Percentiles rank a stretch among this genome's conserved stretches.
These are phyloP conservation scores for Pezicula neosporulosa DNA, from an alignment of 2,329 filamentous ascomycete genomes.

Conservation along the genomic window DNA sequence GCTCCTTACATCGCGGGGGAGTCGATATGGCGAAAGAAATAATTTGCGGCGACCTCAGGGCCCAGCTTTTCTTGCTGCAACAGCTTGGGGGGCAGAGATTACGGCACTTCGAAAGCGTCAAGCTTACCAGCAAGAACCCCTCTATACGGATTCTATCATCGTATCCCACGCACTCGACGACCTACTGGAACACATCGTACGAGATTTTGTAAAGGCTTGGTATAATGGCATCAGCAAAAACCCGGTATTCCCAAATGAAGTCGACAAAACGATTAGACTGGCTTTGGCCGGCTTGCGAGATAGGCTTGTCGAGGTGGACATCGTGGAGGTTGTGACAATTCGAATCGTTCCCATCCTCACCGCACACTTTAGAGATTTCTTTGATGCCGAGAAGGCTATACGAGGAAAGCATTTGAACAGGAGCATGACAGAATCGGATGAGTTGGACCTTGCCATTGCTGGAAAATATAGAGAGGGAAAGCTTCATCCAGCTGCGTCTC, in stretches of 20 bases:
- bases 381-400: constrained; percentile 82
- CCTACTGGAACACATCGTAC: constrained; percentile 70
- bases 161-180: constrained; percentile 79
- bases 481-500: constrained; percentile 79
- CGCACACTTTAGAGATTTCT: constrained; percentile 83
- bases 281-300: constrained; percentile 71
- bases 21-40: constrained; percentile 35
- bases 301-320: constrained; percentile 70
- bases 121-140: constrained; percentile 62
- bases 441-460: constrained; percentile 94
- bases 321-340: constrained; percentile 79
- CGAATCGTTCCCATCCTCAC: constrained; percentile 86
- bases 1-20: constrained; percentile 56
- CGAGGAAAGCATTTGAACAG: constrained; percentile 84
- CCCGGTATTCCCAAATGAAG: constrained; percentile 77
- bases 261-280: constrained; percentile 74
- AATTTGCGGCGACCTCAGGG: constrained; percentile 39
- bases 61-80: constrained; percentile 57
- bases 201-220: constrained; percentile 87
- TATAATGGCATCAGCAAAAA: constrained; percentile 82
- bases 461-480: constrained; percentile 86
- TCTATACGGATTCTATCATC: constrained; percentile 73
- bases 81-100: constrained; percentile 68
- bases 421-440: constrained; percentile 91
- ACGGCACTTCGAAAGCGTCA: constrained; percentile 62